These are phyloP conservation scores for Penicillium sp. DNA, from an alignment of 2,329 filamentous ascomycete species.

Conservation along the genomic window DNA sequence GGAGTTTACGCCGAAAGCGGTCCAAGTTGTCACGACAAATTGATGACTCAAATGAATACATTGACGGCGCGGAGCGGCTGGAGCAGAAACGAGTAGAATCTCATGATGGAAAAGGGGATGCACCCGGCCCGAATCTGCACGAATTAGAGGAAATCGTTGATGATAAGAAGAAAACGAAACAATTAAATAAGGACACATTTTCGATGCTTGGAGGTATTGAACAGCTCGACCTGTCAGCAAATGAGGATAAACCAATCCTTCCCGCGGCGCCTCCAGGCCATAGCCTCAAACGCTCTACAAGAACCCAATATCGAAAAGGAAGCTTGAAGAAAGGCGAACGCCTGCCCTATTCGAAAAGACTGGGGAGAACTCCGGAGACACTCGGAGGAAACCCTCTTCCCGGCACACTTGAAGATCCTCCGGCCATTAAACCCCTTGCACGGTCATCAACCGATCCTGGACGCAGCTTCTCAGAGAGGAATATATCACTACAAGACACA, in stretches of 20 bases:
- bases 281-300: conserved; percentile 81
- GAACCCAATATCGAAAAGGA: conserved; percentile 85
- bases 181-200: conserved; percentile 65
- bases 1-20: conserved; percentile 76
- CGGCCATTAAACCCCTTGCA: conserved; percentile 29
- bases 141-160: conserved; percentile 77
- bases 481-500: neutral
- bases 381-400: conserved; percentile 52
- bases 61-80: conserved; percentile 77
- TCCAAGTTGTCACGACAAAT: conserved; percentile 94
- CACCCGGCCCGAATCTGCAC: conserved; percentile 60
- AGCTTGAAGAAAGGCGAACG: conserved; percentile 78
- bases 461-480: conserved; percentile 18
- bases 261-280: conserved; percentile 69
- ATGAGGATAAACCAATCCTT: conserved; percentile 80
- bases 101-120: conserved; percentile 47
- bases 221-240: conserved; percentile 40
- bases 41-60: conserved; percentile 69
- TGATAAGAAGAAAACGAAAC: conserved; percentile 58
- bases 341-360: conserved; percentile 69
- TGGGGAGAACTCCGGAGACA: conserved; percentile 59
- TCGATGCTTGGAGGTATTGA: conserved; percentile 42
- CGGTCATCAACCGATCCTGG: conserved; percentile 36
- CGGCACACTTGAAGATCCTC: conserved; percentile 29
- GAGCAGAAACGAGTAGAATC: conserved; percentile 67